These are phyloP conservation scores for Chrysoporthe puriensis DNA, from an alignment of 2,329 filamentous ascomycete genomes.

Conservation along the genomic window DNA sequence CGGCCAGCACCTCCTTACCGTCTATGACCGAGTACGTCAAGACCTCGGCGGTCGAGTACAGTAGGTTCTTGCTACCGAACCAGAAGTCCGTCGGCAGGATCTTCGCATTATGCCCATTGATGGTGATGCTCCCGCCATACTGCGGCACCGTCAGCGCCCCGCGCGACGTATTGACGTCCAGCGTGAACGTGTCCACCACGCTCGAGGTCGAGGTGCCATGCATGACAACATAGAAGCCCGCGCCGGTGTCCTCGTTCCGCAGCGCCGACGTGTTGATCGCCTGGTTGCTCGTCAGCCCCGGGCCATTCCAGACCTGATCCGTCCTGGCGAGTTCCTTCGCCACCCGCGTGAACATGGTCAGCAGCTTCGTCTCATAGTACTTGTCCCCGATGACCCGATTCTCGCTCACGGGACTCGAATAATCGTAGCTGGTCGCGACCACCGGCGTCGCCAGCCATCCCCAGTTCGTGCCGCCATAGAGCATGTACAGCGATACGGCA, in stretches of 20 bases:
- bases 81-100: conserved; percentile 63
- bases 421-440: conserved; percentile 65
- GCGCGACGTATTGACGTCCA: conserved; percentile 59
- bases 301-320: conserved; percentile 51
- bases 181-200: conserved; percentile 55
- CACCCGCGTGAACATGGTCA: conserved; percentile 62
- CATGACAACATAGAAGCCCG: conserved; percentile 62
- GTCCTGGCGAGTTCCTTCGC: conserved; percentile 61
- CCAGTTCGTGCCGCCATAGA: conserved; percentile 68
- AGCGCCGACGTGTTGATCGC: conserved; percentile 59
- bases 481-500: conserved; percentile 66
- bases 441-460: conserved; percentile 61
- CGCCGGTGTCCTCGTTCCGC: conserved; percentile 60
- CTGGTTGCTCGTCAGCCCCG: conserved; percentile 53
- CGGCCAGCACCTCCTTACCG: conserved; percentile 49
- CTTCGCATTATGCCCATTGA: conserved; percentile 66
- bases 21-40: conserved; percentile 55
- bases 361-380: conserved; percentile 65
- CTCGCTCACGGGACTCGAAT: conserved; percentile 64
- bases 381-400: conserved; percentile 61
- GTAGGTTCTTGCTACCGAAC: conserved; percentile 53
- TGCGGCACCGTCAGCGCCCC: conserved; percentile 59
- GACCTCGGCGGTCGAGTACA: conserved; percentile 61
- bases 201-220: conserved; percentile 57
- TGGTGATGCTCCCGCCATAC: conserved; percentile 49